A percentile compares a stretch with the other conserved stretches of the same genome.
These are phyloP conservation scores for Phialophora tarda DNA, from an alignment of 2,329 filamentous ascomycete species.

Conservation along the genomic window DNA sequence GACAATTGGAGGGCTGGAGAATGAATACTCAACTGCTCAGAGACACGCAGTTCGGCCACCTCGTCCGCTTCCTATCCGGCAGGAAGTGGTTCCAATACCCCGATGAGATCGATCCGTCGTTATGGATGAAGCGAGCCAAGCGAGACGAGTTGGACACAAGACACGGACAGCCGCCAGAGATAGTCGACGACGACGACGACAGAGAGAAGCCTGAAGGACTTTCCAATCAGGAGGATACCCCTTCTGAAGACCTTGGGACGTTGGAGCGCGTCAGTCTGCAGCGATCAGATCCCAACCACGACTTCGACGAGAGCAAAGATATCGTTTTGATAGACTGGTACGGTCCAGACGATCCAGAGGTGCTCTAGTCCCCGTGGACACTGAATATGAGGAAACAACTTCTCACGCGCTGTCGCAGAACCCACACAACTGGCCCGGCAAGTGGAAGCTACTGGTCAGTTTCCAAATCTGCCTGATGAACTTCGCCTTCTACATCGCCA, in stretches of 20 bases:
- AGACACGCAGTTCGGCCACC: slow-evolving; percentile 11
- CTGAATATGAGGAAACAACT: no score
- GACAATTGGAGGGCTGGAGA: neutral
- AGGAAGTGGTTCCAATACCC: slow-evolving; percentile 10
- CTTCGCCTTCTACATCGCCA: slow-evolving; percentile 57
- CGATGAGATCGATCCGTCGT: slow-evolving; percentile 14
- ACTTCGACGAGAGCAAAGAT: slow-evolving; percentile 11
- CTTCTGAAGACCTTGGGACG: neutral
- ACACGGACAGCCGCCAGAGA: neutral
- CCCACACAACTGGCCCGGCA: slow-evolving; percentile 8
- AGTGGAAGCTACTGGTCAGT: slow-evolving; percentile 2
- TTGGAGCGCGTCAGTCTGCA: neutral
- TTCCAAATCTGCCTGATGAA: slow-evolving; percentile 53
- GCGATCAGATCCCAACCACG: neutral
- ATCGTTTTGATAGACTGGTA: slow-evolving; percentile 21
- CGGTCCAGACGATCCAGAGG: slow-evolving; percentile 19
- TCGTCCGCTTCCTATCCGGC: slow-evolving; percentile 7
- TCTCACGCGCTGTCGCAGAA: slow-evolving; percentile 1
- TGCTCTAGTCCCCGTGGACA: neutral
- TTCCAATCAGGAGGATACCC: neutral
- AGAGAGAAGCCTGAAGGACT: neutral
- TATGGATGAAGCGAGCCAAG: neutral
- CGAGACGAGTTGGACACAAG: neutral
- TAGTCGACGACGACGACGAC: no score
- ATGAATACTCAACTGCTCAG: slow-evolving; percentile 6